phyloP scores from a whole-genome alignment of 2,329 filamentous ascomycete genomes.

The Thelonectria blattea region DNA sequence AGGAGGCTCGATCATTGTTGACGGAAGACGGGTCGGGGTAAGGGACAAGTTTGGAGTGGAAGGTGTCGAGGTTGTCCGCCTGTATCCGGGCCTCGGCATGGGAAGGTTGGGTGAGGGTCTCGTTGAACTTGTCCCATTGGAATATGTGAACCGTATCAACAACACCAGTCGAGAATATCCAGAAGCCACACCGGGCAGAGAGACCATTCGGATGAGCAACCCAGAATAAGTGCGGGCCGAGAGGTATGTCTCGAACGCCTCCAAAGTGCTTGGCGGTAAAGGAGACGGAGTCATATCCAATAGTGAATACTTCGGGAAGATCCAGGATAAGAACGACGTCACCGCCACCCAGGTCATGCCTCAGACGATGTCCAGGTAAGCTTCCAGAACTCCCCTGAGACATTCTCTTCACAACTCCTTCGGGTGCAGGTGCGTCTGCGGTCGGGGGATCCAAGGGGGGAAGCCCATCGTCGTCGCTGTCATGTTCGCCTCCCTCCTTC shows the following conservation, averaged over 20 bases:
- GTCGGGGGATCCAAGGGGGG: slow-evolving; percentile 41
- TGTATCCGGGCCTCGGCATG: slow-evolving; percentile 53
- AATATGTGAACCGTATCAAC: slow-evolving; percentile 51
- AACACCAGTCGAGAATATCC: slow-evolving; percentile 53
- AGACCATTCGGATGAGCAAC: slow-evolving; percentile 55
- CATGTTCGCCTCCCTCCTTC: slow-evolving; percentile 7
- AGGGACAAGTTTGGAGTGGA: slow-evolving; percentile 51
- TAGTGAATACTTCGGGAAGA: slow-evolving; percentile 56
- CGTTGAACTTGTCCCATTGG: slow-evolving; percentile 63
- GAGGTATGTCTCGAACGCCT: slow-evolving; percentile 61
- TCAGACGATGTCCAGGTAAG: slow-evolving; percentile 17
- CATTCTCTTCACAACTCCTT: not conserved
- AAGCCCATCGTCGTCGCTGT: slow-evolving; percentile 33
- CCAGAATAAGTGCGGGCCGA: slow-evolving; percentile 66
- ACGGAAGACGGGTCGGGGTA: slow-evolving; percentile 48
- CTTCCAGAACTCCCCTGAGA: slow-evolving; percentile 12
- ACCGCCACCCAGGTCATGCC: slow-evolving; percentile 46
- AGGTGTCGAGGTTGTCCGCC: slow-evolving; percentile 47
- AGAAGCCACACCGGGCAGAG: slow-evolving; percentile 62
- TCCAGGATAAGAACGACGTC: slow-evolving; percentile 61
- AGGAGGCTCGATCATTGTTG: slow-evolving; percentile 22
- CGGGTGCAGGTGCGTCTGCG: slow-evolving; percentile 1
- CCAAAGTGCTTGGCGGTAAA: slow-evolving; percentile 55
- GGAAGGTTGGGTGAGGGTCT: slow-evolving; percentile 58
- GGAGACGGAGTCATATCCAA: slow-evolving; percentile 60